A percentile compares a stretch with the other conserved stretches of the same genome.
Conservation (phyloP, 2,329 filamentous ascomycete genomes). For the Ilyonectria mors-panacis region DNA sequence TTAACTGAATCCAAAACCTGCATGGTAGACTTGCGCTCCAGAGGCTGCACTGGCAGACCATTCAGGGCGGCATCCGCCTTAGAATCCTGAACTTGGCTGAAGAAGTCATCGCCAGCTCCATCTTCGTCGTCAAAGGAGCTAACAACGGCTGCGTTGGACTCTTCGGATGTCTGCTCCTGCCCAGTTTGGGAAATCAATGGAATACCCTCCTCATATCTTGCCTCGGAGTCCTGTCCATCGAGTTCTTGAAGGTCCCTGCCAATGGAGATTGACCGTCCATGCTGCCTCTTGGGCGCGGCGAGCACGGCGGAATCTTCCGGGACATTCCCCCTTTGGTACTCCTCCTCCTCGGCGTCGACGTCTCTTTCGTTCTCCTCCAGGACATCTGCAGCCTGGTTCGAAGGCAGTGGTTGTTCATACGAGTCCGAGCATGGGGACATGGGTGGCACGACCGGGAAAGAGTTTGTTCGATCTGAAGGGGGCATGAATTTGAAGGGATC, state of each 20-base stretch:
- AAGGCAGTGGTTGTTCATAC: constrained; percentile 57
- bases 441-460: constrained; percentile 72
- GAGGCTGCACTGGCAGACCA: constrained; percentile 35
- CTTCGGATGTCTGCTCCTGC: constrained; percentile 18
- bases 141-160: constrained; percentile 41
- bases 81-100: constrained; percentile 63
- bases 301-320: constrained; percentile 28
- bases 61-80: constrained; percentile 43
- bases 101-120: constrained; percentile 75
- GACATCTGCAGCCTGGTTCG: constrained; percentile 68
- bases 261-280: constrained; percentile 54
- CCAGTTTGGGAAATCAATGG: constrained; percentile 68
- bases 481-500: constrained; percentile 75
- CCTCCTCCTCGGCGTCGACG: constrained; percentile 59
- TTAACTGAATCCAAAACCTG: constrained; percentile 73
- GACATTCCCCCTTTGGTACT: constrained; percentile 42
- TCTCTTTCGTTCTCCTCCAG: constrained; percentile 68
- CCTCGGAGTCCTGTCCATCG: constrained; percentile 64
- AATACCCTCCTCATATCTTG: constrained; percentile 79
- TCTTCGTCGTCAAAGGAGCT: constrained; percentile 61
- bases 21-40: constrained; percentile 80
- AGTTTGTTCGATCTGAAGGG: constrained; percentile 71
- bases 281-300: constrained; percentile 37
- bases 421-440: constrained; percentile 46
- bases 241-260: constrained; percentile 60